Conservation (phyloP, 2,329 filamentous ascomycete genomes). For the Xylariaceae sp. region DNA sequence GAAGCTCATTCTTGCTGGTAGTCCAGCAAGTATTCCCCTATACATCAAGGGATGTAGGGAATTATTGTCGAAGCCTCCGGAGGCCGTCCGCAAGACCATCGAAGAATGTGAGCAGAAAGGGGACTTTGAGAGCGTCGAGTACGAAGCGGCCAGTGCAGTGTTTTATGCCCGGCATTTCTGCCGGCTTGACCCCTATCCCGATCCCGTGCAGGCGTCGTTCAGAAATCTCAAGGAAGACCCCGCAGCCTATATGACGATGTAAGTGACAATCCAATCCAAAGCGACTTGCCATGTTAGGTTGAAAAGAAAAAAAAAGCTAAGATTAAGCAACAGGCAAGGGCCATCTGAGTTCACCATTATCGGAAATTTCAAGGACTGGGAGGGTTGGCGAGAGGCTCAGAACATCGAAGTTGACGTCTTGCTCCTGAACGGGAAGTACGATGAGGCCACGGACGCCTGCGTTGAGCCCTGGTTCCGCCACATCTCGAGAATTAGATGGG, state of each 20-base stretch:
- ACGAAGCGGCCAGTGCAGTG: constrained; percentile 6
- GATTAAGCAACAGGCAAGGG: constrained; percentile 23
- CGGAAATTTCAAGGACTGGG: constrained; percentile 20
- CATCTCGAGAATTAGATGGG: constrained; percentile 26
- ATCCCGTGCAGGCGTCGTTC: constrained; percentile 2
- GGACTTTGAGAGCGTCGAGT: constrained; percentile 14
- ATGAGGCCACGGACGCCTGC: constrained; percentile 23
- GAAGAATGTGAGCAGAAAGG: constrained; percentile 12
- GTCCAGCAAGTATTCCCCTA: constrained; percentile 24
- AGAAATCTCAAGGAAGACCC: constrained; percentile 15
- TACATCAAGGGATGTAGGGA: constrained; percentile 8
- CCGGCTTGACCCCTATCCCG: constrained; percentile 14
- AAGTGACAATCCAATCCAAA: constrained; percentile 1
- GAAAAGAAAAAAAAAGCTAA: too few species aligned
- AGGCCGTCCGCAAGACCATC: constrained; percentile 6
- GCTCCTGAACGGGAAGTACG: constrained; percentile 19
- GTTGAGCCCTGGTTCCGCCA: constrained; percentile 24
- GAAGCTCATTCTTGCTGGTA: constrained; percentile 20
- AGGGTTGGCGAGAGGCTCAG: constrained; percentile 22
- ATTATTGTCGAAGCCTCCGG: constrained; percentile 14
- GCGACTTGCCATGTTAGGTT: background rate
- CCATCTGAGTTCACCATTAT: constrained; percentile 21
- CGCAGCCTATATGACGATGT: constrained; percentile 21
- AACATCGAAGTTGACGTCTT: constrained; percentile 17
- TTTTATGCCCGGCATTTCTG: constrained; percentile 11